A percentile compares a stretch with the other conserved stretches of the same genome.
Evolutionary conservation across 257 asterid genomes (phyloP).

Genomic region (Fraxinus excelsior): DNA sequence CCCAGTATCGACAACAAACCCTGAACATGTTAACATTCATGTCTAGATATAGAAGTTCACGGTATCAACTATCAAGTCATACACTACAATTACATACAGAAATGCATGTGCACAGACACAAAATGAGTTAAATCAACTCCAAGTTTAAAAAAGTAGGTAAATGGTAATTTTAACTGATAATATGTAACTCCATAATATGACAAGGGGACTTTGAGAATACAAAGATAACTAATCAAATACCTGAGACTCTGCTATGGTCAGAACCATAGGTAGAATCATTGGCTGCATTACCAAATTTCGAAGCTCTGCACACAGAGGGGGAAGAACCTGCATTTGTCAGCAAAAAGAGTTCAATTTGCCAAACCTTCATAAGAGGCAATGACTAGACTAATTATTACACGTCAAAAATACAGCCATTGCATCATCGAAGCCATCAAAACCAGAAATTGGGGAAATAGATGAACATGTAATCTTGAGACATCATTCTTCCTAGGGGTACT

Average conservation of each 20-base stretch:
- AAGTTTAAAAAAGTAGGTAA: neutral
- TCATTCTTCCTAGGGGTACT: slow-evolving; percentile 13
- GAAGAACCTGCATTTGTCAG: slow-evolving; percentile 77
- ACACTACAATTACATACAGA: neutral
- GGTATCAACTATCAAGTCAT: no score
- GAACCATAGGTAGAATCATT: slow-evolving; percentile 97
- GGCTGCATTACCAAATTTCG: slow-evolving; percentile 99
- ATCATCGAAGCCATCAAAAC: slow-evolving; percentile 19
- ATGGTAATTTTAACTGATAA: neutral
- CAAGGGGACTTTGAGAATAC: slow-evolving; percentile 24
- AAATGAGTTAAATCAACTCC: neutral
- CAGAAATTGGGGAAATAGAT: slow-evolving; percentile 11
- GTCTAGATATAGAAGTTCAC: no score
- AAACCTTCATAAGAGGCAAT: slow-evolving; percentile 30
- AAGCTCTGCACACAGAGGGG: slow-evolving; percentile 99
- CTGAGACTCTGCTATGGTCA: slow-evolving; percentile 98
- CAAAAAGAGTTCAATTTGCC: slow-evolving; percentile 20
- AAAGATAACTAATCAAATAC: slow-evolving; percentile 39
- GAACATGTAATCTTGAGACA: slow-evolving; percentile 15
- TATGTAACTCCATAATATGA: slow-evolving; percentile 7
- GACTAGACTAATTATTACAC: slow-evolving; percentile 12
- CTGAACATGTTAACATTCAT: no score
- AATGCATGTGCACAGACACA: neutral
- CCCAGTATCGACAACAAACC: no score
- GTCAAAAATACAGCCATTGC: slow-evolving; percentile 7